A percentile compares a stretch with the other conserved stretches of the same genome.
Conservation (phyloP, 257 asterid genomes). For the Nicotiana tomentosiformis region DNA sequence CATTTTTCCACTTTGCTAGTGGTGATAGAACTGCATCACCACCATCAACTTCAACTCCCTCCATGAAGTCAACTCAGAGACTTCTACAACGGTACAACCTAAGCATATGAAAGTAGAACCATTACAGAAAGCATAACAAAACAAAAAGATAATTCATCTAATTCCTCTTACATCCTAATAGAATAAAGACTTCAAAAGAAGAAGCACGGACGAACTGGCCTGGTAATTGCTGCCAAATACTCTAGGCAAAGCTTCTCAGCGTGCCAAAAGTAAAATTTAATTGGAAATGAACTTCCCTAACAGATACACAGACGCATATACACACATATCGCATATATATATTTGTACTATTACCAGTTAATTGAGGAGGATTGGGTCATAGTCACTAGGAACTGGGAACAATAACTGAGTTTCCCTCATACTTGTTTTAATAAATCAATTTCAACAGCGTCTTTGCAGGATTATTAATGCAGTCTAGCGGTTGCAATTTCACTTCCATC, state of each 20-base stretch:
- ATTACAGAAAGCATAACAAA: background rate
- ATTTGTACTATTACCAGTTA: background rate
- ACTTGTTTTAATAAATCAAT: background rate
- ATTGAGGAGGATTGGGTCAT: background rate
- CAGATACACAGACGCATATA: too few relatives aligned
- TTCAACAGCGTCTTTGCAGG: background rate
- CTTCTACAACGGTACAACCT: background rate
- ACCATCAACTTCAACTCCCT: slow-evolving; percentile 27
- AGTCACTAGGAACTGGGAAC: background rate
- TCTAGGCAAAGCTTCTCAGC: background rate
- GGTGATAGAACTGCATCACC: slow-evolving; percentile 26
- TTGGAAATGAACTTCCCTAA: too few relatives aligned
- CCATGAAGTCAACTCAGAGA: slow-evolving; percentile 22
- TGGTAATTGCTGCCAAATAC: background rate
- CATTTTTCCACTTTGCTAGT: slow-evolving; percentile 46
- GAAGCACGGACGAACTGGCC: background rate
- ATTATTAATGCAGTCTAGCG: background rate
- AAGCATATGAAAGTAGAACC: background rate
- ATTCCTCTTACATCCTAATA: background rate
- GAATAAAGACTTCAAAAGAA: background rate
- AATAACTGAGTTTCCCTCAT: background rate
- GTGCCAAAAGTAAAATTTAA: background rate
- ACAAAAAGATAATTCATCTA: background rate
- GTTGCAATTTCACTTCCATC: background rate
- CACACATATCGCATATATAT: too few relatives aligned